Evolutionary conservation across 305 asterid species (phyloP).

Genomic region (Coffea humblotiana): DNA sequence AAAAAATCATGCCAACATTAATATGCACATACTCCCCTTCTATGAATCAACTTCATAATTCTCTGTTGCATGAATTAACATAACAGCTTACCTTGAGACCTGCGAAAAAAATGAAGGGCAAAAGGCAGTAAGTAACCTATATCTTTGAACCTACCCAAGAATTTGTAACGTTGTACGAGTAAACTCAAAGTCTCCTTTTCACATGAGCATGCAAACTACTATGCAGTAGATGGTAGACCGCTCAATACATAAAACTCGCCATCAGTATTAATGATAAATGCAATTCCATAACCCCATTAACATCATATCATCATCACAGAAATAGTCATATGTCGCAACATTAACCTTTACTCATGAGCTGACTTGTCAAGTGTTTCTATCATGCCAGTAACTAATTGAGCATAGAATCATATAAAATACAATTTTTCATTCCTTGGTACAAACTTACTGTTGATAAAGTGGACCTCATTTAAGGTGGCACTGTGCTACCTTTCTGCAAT

Average conservation of each 20-base stretch:
- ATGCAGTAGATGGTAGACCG: not conserved
- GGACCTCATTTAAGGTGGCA: not conserved
- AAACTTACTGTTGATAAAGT: not conserved
- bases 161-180: not conserved
- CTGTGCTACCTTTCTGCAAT: not conserved
- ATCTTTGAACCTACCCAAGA: not conserved
- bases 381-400: too few species aligned
- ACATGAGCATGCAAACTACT: not conserved
- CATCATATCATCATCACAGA: not conserved
- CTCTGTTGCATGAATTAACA: conserved; percentile 35
- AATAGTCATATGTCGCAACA: too few species aligned
- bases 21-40: conserved; percentile 27
- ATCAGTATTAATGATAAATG: not conserved
- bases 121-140: conserved; percentile 6
- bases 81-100: conserved; percentile 75
- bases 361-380: not conserved
- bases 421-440: too few species aligned
- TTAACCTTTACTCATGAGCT: not conserved
- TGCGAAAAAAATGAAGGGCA: conserved; percentile 43
- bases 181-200: not conserved
- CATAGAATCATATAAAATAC: too few species aligned
- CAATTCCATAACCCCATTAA: not conserved
- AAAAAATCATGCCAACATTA: not conserved
- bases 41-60: conserved; percentile 30
- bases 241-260: not conserved